Evolutionary conservation across 768 basidiomycete species (phyloP).

Genomic region (Fistulinella prunicolor): DNA sequence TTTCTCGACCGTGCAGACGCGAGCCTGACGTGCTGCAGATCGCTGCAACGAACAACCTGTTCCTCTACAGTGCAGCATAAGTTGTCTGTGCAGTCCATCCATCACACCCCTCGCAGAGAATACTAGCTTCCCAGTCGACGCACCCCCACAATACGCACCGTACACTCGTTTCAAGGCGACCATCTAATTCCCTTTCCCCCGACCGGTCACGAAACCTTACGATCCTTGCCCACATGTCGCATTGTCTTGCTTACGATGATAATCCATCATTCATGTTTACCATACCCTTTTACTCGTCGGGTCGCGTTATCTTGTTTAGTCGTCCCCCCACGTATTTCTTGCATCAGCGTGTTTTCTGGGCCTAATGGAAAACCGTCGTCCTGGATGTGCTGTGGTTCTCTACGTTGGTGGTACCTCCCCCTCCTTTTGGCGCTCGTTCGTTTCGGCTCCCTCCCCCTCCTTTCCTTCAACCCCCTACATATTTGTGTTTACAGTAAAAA

Average conservation of each 20-base stretch:
- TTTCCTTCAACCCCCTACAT: conserved; percentile 13
- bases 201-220: conserved; percentile 23
- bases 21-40: conserved; percentile 50
- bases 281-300: conserved; percentile 30
- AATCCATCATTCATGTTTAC: conserved; percentile 24
- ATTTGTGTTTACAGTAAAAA: conserved; percentile 21
- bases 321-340: conserved; percentile 19
- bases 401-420: conserved; percentile 10
- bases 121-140: conserved; percentile 10
- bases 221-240: conserved; percentile 18
- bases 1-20: neutral
- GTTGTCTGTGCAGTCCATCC: neutral
- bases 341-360: conserved; percentile 22
- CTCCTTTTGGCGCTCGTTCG: conserved; percentile 8
- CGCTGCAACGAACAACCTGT: conserved; percentile 68
- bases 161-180: conserved; percentile 26
- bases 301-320: conserved; percentile 31
- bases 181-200: conserved; percentile 21
- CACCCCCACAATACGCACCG: conserved; percentile 10
- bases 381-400: conserved; percentile 18
- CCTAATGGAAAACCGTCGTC: conserved; percentile 19
- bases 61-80: conserved; percentile 41
- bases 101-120: conserved; percentile 11
- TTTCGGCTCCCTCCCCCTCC: conserved; percentile 5
- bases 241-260: conserved; percentile 34